These are phyloP conservation scores for Cladophialophora carrionii DNA, from an alignment of 2,329 filamentous ascomycete genomes.

Conservation along the genomic window DNA sequence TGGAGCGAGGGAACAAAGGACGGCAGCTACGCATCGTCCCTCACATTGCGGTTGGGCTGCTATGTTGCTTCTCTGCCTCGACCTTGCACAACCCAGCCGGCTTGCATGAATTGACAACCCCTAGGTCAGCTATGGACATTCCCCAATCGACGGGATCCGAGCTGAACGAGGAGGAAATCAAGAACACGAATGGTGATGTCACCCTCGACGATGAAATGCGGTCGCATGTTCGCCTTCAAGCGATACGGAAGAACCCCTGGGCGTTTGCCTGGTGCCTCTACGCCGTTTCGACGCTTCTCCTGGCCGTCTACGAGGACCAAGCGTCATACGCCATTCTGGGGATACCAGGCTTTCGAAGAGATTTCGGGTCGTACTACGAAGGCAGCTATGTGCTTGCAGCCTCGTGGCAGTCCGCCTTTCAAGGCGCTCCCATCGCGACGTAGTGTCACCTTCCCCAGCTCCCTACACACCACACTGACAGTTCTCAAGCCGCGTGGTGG, in stretches of 20 bases:
- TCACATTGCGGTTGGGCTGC: background rate
- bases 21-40: background rate
- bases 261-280: constrained; percentile 23
- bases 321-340: constrained; percentile 65
- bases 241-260: constrained; percentile 15
- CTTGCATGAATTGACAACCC: background rate
- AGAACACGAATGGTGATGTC: background rate
- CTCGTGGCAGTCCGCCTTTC: constrained; percentile 56
- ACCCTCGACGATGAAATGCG: background rate
- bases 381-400: constrained; percentile 51
- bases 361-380: constrained; percentile 58
- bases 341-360: constrained; percentile 58
- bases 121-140: background rate
- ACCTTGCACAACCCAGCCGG: background rate
- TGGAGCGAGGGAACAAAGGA: background rate
- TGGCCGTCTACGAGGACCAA: constrained; percentile 61
- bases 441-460: constrained; percentile 7
- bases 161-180: background rate
- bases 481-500: constrained; percentile 13
- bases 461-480: background rate
- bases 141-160: background rate
- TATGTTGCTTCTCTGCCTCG: background rate
- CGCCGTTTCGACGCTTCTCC: constrained; percentile 23
- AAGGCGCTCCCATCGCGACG: constrained; percentile 36
- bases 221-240: background rate